phyloP scores from a whole-genome alignment of 805 yeast species.

The Candida endomychidarum region DNA sequence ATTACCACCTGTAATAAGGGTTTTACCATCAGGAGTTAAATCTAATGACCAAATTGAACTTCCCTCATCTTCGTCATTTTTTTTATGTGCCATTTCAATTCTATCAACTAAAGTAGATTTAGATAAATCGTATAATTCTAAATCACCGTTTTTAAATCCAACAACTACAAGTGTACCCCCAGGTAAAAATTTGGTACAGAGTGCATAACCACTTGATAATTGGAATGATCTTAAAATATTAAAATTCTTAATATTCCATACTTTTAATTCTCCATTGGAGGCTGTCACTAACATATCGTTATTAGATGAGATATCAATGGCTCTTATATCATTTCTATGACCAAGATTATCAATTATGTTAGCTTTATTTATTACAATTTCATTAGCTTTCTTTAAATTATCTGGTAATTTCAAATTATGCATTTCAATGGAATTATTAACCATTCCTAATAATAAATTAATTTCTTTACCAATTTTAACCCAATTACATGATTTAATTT shows the following conservation, averaged over 20 bases:
- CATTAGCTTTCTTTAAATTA: slow-evolving; percentile 48
- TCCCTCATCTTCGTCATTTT: slow-evolving; percentile 37
- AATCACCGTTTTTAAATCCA: slow-evolving; percentile 84
- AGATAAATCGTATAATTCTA: slow-evolving; percentile 84
- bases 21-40: slow-evolving; percentile 79
- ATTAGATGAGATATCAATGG: slow-evolving; percentile 80
- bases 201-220: slow-evolving; percentile 77
- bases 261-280: slow-evolving; percentile 82
- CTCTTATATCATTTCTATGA: slow-evolving; percentile 85
- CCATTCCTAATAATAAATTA: slow-evolving; percentile 63
- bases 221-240: slow-evolving; percentile 78
- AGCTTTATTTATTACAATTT: slow-evolving; percentile 45
- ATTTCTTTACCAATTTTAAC: slow-evolving; percentile 45
- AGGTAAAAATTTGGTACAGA: slow-evolving; percentile 79
- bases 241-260: slow-evolving; percentile 78
- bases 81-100: slow-evolving; percentile 67
- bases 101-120: slow-evolving; percentile 71
- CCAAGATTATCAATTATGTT: slow-evolving; percentile 74
- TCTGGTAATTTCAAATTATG: slow-evolving; percentile 60
- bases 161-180: slow-evolving; percentile 86
- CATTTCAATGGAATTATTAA: slow-evolving; percentile 74
- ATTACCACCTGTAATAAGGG: slow-evolving; percentile 88
- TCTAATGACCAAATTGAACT: slow-evolving; percentile 88
- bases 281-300: slow-evolving; percentile 82
- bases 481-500: slow-evolving; percentile 70